Base-by-base conservation (phyloP, 164 flowering plant genomes). In the Kingdonia uniflora region DNA sequence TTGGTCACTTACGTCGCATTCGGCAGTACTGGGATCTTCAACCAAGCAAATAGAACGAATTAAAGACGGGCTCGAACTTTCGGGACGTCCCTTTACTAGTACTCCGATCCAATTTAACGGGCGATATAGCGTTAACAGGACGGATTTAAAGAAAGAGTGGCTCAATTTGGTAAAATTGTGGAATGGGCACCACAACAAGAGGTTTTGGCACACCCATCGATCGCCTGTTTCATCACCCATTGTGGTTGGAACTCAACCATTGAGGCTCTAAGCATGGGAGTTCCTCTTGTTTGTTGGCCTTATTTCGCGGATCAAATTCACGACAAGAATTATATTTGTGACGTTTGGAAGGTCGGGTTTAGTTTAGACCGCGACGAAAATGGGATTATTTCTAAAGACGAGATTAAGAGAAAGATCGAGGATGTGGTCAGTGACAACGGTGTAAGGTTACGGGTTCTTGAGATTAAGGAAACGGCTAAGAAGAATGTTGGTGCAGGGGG, bases 1-100 rank as follows among this genome's bases (percentile, higher is more conserved):
- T 70, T 71, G 0, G 68, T 71, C 16, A 51, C 67, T 22, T 67
- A 67, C 25, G 22, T 64, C 19, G 65, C 71, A 0, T 71, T 71
- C 20, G 74, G 74, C 2, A 67, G 71, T 50, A 8, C 25, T 15
- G 19, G 63, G 14, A 16, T 46, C 1, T 25, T 64, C n/a, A 23
- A 37, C 6, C 23, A 41, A 37, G 14, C 68, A 71, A 19, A 46
- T 67, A 25, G 48, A 61, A 7, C 68, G 67, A 58, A 19, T 71
- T 11, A 66, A 63, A 14, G 11, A 43, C 1, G 74, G 68, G 37
- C 67, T 70, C 4, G 65, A 70, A 54, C 64, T 62, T 13, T 12
- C 48, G 33, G 58, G 55, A 11, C 55, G 38, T 42, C 68, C 54
- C 2, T 63, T 35, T 70, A 22, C 60, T 65, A 68, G 71, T 63